Base-by-base conservation (phyloP, 2,329 filamentous ascomycete species). In the Cladosporium cucumerinum region DNA sequence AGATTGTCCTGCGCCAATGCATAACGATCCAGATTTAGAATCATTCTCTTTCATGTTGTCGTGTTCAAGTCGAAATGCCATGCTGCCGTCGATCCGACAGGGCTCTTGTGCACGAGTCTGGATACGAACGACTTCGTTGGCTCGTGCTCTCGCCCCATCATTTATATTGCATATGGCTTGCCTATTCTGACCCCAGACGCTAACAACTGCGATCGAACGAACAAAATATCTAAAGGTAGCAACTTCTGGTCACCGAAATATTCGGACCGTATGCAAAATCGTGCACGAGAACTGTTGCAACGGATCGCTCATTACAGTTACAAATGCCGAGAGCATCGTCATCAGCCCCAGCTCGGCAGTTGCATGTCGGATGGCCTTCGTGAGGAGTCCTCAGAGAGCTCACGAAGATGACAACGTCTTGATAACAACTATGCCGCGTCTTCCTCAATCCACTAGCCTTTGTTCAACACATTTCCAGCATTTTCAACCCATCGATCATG, bases 401-500 rank as follows among this genome's bases (percentile, higher is more conserved):
- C 48, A 5, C 4, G 2, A n/a, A 21, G 28, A 57, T 25, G 32
- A 21, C 30, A 39, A 57, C 54, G 36, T 8, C 28, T 21, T 39
- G 32, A 57, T 57, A 61, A 51, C 32, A 25, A 61, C 30, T 7
- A 62, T 55, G 34, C 21, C 46, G 49, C 12, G 23, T 16, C 36
- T 14, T 46, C 34, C 34, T 30, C 16, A 54, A 32, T 11, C 23
- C 25, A 46, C 49, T 18, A 48, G 23, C 21, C 49, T 64, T 43
- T 59, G 28, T 59, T 54, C 46, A 64, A 58, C 61, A 64, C 52
- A 58, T 30, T 46, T n/a, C 10, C 46, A 30, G 12, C 28, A 32
- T 18, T 11, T 16, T 7, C 54, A 6, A 4, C 21, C 23, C 26
- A 49, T 23, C 66, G 57, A 69, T 26, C 46, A 71, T 69, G 69